Evolutionary conservation across 1,284 basidiomycete genomes (phyloP), one percentile per base, ranked within the genome.

Genomic region (Cryptococcus sp.): DNA sequence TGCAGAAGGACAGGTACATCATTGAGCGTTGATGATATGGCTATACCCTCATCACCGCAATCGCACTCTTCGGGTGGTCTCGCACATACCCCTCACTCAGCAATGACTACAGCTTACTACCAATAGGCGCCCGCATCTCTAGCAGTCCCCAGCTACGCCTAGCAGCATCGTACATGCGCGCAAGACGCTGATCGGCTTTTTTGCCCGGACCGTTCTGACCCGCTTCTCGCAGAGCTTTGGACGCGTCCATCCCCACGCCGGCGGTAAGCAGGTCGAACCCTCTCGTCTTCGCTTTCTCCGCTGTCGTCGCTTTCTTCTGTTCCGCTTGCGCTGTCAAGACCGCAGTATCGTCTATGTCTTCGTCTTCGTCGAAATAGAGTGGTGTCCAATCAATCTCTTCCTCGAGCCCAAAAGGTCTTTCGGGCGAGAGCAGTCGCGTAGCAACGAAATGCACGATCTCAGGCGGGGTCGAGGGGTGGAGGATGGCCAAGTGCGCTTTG

Each of bases 101-200:
- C 13, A 35, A 35, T 3, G 2, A 35, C 45, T 53, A 60, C 39
- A 56, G 20, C 17, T 30, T 30, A 52, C 49, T 38, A 1, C 50
- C 50, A 16, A 5, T 52, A 10, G 58, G 61, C 5, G 22, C 25
- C 38, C 50, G 65, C 50, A 35, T 41, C 48, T 66, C 68, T 42
- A 70, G 45, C 30, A 57, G 5, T 4, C 19, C 50, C 52, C 55
- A 72, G 51, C 70, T 72, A 58, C 55, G 42, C 53, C 64, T 68
- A 3, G 70, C 70, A 11, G 54, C 64, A 7, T 15, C 55, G 48
- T 70, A 72, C 69, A 70, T 70, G 57, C 51, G 56, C 55, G 68
- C 65, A 51, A 72, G 42, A 51, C 50, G 56, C 57, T 63, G 45
- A 58, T 72, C 70, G 45, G 43, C 35, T 50, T 64, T 47, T 41